Conservation (phyloP, 176 grass and related monocot genomes). For the Rhynchospora tenuis region DNA sequence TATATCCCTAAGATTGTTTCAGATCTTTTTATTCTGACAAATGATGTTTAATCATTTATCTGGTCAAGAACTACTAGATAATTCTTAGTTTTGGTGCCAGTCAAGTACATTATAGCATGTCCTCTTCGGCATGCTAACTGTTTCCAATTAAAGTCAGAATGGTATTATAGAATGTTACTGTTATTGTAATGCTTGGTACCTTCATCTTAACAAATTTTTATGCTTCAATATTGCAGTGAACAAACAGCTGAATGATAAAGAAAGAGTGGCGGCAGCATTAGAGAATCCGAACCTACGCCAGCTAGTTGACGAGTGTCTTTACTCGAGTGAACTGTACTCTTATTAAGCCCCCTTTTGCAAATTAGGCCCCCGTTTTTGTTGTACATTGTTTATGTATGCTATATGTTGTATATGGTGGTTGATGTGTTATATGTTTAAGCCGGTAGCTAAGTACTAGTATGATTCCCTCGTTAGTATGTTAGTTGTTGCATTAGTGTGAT, state of each 20-base stretch:
- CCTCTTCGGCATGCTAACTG: not conserved
- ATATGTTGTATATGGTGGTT: conserved; percentile 18
- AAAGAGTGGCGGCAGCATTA: conserved; percentile 78
- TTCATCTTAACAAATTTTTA: not conserved
- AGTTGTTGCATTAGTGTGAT: not conserved
- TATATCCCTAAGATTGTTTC: not conserved
- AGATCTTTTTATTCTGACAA: not conserved
- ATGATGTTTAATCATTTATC: not conserved
- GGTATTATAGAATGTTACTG: not conserved
- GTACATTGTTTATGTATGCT: conserved; percentile 42
- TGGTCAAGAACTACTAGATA: not conserved
- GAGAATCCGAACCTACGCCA: conserved; percentile 96
- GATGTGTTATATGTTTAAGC: not conserved
- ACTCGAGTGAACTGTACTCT: conserved; percentile 59
- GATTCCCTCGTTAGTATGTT: not conserved
- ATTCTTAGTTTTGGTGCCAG: not conserved
- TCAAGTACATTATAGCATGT: not conserved
- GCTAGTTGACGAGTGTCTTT: conserved; percentile 85
- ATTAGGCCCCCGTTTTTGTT: conserved; percentile 14
- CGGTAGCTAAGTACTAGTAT: not conserved
- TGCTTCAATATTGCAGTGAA: conserved; percentile 61
- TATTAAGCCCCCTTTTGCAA: conserved; percentile 20
- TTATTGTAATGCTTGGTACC: not conserved
- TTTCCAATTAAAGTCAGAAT: not conserved
- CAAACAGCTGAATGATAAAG: conserved; percentile 97